A percentile compares a stretch with the other conserved stretches of the same genome.
Evolutionary conservation across 1,284 basidiomycete genomes (phyloP).

Genomic region (Ganoderma multipileum): DNA sequence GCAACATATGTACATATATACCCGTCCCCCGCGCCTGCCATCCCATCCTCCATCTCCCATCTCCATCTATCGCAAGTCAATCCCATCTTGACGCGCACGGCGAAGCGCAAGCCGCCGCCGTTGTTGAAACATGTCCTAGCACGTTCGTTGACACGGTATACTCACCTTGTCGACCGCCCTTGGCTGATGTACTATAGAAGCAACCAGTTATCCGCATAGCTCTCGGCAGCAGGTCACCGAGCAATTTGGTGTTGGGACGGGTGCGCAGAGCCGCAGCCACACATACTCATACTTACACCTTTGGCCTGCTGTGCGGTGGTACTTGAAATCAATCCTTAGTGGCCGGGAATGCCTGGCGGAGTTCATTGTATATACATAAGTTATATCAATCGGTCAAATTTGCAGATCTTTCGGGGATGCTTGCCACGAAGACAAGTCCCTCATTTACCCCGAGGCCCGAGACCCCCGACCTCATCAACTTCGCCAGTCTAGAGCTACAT

Average conservation of each 20-base stretch:
- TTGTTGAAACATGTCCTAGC: slow-evolving; percentile 16
- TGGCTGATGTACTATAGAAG: slow-evolving; percentile 30
- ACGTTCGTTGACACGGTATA: slow-evolving; percentile 17
- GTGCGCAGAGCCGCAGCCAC: slow-evolving; percentile 8
- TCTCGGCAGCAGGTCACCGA: slow-evolving; percentile 11
- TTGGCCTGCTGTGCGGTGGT: slow-evolving; percentile 4
- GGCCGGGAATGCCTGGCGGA: slow-evolving; percentile 2
- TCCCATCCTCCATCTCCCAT: slow-evolving; percentile 10
- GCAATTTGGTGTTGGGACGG: slow-evolving; percentile 11
- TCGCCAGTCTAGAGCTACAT: slow-evolving; percentile 1
- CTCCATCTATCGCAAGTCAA: slow-evolving; percentile 4
- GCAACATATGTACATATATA: slow-evolving; percentile 28
- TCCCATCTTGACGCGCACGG: slow-evolving; percentile 12
- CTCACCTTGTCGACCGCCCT: slow-evolving; percentile 7
- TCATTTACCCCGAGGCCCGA: not conserved
- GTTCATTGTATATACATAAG: slow-evolving; percentile 20
- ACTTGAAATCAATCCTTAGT: slow-evolving; percentile 1
- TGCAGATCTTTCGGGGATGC: not conserved
- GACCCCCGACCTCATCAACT: not conserved
- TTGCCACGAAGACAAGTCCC: not conserved
- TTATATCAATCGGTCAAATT: slow-evolving; percentile 13
- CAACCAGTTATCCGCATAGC: slow-evolving; percentile 13
- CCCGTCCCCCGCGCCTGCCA: slow-evolving; percentile 15
- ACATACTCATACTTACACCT: slow-evolving; percentile 8
- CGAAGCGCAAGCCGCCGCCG: slow-evolving; percentile 22